Base-by-base conservation (phyloP, 2,329 filamentous ascomycete genomes). In the Fusarium duplospermum region DNA sequence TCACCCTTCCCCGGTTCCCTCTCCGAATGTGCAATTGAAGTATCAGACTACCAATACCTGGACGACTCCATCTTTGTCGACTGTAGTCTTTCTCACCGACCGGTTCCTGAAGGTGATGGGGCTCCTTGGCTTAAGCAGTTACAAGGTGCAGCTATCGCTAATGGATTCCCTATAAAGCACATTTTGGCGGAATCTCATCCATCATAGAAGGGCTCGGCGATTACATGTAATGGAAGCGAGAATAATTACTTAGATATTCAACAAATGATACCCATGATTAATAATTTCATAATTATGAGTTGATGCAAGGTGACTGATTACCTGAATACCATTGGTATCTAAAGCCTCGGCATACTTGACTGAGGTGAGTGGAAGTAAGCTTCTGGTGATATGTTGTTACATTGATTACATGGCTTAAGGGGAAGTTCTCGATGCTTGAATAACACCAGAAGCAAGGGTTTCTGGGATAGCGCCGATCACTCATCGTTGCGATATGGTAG, bases 31-130 rank as follows among this genome's bases (percentile, higher is more conserved):
- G 70, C 72, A 9, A 61, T 80, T 14, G 79, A 81, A 33, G 71
- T 83, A 6, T 75, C 79, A 0, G 78, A 80, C 33, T 83, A 81
- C 78, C 74, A 71, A 3, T 82, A 83, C 45, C 63, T 77, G 35
- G 71, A 79, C n/a, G 80, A 80, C n/a, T 80, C 79, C 0, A 73
- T 81, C n/a, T 82, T 80, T 61, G 77, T 83, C 29, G 76, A 81
- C 45, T 83, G 81, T 66, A 76, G 76, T 69, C 61, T 83, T 24
- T 77, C 78, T 2, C 82, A 83, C 58, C 73, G 76, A 11, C 79
- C 77, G 9, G 75, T 82, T 1, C 74, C 81, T 22, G 74, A 75
- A 8, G 77, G 74, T 14, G 75, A 81, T 14, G 78, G 77, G 0
- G 64, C 71, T 20, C 61, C 72, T 6, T 82, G 79, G 82, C 42